These are phyloP conservation scores for Coniochaeta prunicola DNA, from an alignment of 2,329 filamentous ascomycete species.

Conservation along the genomic window DNA sequence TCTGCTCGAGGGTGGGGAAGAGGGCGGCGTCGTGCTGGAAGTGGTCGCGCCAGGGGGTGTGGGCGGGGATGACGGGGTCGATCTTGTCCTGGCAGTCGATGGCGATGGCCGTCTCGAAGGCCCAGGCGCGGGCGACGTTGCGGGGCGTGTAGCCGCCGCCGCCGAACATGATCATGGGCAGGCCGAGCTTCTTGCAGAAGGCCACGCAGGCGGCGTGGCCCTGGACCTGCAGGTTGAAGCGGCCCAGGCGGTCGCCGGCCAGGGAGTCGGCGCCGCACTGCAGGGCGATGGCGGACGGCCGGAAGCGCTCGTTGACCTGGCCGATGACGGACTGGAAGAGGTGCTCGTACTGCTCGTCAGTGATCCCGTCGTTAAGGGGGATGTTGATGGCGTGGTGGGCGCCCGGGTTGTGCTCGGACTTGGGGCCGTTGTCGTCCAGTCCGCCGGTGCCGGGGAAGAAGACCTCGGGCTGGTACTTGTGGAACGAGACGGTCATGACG, in stretches of 20 bases:
- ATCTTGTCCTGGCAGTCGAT: conserved; percentile 68
- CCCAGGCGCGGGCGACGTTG: conserved; percentile 95
- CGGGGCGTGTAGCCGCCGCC: conserved; percentile 94
- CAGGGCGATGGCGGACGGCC: conserved; percentile 84
- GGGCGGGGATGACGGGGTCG: conserved; percentile 63
- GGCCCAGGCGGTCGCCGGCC: conserved; percentile 84
- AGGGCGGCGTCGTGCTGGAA: conserved; percentile 76
- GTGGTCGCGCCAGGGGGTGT: conserved; percentile 80
- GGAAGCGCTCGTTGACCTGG: conserved; percentile 72
- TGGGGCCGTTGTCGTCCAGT: conserved; percentile 76
- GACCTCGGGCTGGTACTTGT: conserved; percentile 79
- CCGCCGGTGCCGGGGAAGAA: conserved; percentile 93
- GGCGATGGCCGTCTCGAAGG: conserved; percentile 89
- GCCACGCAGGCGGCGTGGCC: conserved; percentile 88
- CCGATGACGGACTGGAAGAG: conserved; percentile 80
- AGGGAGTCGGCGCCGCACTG: conserved; percentile 95
- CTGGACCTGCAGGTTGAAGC: conserved; percentile 94
- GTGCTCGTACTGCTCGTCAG: conserved; percentile 78
- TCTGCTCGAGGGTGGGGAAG: conserved; percentile 76
- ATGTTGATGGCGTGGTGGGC: conserved; percentile 89
- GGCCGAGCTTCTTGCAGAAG: conserved; percentile 72
- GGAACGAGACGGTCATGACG: conserved; percentile 87
- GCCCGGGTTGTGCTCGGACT: conserved; percentile 75
- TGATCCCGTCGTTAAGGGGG: conserved; percentile 83
- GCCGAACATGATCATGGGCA: conserved; percentile 85